These are phyloP conservation scores for Botrytis elliptica DNA, from an alignment of 2,329 filamentous ascomycete genomes.

Conservation along the genomic window DNA sequence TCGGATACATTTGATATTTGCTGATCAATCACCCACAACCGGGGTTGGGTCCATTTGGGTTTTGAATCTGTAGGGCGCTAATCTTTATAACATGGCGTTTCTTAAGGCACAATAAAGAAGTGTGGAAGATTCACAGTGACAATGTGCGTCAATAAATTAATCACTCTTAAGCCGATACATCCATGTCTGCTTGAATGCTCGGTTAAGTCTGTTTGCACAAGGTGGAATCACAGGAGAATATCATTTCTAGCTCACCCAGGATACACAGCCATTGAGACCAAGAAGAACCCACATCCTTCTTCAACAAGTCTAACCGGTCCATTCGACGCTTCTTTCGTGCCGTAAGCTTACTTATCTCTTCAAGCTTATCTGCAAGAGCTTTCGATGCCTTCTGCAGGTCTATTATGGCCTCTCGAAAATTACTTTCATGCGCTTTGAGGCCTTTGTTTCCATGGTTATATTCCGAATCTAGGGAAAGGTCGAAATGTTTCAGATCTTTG, in stretches of 20 bases:
- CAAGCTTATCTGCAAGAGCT: too few relatives aligned
- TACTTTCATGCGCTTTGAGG: too few relatives aligned
- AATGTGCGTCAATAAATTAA: neutral
- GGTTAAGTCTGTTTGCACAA: neutral
- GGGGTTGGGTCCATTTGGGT: too few relatives aligned
- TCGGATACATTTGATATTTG: neutral
- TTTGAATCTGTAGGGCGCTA: neutral
- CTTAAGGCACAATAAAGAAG: neutral
- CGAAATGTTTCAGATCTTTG: too few relatives aligned
- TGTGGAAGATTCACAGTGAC: too few relatives aligned
- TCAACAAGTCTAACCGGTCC: too few relatives aligned
- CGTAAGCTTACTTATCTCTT: too few relatives aligned
- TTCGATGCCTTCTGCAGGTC: too few relatives aligned
- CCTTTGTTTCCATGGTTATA: too few relatives aligned
- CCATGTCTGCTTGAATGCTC: neutral
- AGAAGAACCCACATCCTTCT: constrained; percentile 44
- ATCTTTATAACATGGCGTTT: neutral
- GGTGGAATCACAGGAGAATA: neutral
- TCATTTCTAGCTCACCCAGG: constrained; percentile 45
- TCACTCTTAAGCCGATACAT: neutral
- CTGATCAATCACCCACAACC: neutral
- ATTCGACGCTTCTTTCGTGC: too few relatives aligned
- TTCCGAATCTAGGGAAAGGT: too few relatives aligned
- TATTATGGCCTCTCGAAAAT: too few relatives aligned
- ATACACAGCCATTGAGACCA: constrained; percentile 55